Conservation (phyloP, 176 grass and related monocot species). For the Phyllostachys edulis region DNA sequence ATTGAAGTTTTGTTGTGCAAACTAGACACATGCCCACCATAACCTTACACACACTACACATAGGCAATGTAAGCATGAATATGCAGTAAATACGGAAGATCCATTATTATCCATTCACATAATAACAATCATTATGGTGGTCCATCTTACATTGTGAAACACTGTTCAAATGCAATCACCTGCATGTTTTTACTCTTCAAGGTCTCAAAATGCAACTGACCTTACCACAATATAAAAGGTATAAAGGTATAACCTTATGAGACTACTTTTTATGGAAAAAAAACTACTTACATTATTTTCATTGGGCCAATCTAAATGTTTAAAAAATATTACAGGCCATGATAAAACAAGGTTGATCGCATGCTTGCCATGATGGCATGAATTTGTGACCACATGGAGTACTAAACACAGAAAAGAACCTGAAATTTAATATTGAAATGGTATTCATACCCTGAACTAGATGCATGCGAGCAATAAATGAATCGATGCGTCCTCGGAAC, state of each 20-base stretch:
- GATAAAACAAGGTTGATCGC: background rate
- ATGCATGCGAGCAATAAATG: conserved; percentile 95
- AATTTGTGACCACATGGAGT: background rate
- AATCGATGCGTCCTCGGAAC: conserved; percentile 73
- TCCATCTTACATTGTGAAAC: conserved; percentile 19
- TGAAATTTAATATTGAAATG: conserved; percentile 24
- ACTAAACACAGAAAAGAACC: conserved; percentile 5
- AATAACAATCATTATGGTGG: background rate
- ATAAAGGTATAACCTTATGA: background rate
- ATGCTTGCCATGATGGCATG: background rate
- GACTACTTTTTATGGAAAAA: background rate
- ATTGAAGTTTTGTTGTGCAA: conserved; percentile 1
- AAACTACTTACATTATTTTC: conserved; percentile 16
- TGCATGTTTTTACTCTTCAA: background rate
- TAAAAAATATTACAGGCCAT: background rate
- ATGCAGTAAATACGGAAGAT: conserved; percentile 12
- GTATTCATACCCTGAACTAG: conserved; percentile 84
- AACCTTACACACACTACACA: background rate
- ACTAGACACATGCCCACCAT: background rate
- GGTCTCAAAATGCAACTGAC: background rate
- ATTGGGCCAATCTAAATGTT: conserved; percentile 15
- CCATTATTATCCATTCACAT: background rate
- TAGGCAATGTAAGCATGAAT: background rate
- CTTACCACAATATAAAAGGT: background rate
- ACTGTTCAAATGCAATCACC: conserved; percentile 13